These are phyloP conservation scores for Saccharomyces pastorianus DNA, from an alignment of 1,139 yeast species.

Conservation along the genomic window DNA sequence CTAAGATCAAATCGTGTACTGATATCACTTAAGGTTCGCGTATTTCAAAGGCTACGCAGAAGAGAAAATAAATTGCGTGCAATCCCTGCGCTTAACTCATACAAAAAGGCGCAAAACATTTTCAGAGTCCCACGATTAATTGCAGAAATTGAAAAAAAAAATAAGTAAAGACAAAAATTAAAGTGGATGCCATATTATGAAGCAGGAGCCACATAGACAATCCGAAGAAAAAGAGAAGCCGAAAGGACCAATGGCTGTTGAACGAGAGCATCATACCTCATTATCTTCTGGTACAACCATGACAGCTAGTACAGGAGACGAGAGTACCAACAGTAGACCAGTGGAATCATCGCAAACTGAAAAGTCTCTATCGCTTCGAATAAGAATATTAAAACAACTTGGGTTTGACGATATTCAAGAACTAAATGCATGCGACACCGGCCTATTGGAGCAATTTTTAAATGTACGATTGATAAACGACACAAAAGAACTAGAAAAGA, in stretches of 20 bases:
- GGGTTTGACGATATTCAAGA: conserved; percentile 10
- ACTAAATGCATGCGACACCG: conserved; percentile 7
- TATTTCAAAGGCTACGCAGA: neutral
- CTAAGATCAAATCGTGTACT: neutral
- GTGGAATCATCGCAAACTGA: neutral
- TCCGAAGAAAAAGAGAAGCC: neutral
- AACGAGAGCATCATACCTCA: neutral
- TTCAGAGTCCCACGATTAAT: neutral
- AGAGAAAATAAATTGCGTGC: neutral
- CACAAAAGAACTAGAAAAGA: conserved; percentile 15
- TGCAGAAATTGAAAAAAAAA: neutral
- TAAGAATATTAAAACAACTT: conserved; percentile 12
- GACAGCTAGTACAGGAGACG: neutral
- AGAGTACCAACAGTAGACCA: neutral
- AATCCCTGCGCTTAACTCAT: neutral
- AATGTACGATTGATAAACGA: conserved; percentile 15
- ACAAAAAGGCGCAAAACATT: neutral
- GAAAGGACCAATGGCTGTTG: neutral
- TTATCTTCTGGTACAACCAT: neutral
- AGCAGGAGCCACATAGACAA: neutral
- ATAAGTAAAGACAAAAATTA: neutral
- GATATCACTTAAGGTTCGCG: neutral
- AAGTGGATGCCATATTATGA: neutral
- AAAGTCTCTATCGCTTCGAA: neutral
- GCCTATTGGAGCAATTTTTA: conserved; percentile 13